Base-by-base conservation (phyloP, 2,329 filamentous ascomycete species). In the Fusarium virguliforme region DNA sequence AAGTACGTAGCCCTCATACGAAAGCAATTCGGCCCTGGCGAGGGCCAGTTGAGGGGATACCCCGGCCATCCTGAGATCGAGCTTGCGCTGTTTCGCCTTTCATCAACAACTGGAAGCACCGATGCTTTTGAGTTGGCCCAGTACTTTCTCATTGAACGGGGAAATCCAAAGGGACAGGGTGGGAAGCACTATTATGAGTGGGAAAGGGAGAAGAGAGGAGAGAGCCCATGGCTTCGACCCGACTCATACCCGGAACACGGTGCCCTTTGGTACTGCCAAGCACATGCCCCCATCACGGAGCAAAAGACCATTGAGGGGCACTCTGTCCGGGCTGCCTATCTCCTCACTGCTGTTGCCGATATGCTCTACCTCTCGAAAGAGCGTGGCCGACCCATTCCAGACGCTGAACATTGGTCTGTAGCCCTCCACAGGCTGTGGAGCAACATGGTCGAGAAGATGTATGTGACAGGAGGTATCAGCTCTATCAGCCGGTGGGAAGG, bases 381-480 rank as follows among this genome's bases (percentile, higher is more conserved):
- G 64, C 74, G 15, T 61, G 77, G 57, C 22, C 74, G 8, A 59
- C 67, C 6, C 69, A 75, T 38, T 34, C 72, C 6, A 74, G 77
- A n/a, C 30, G 15, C 35, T 8, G 38, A 65, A 34, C 37, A 18
- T 34, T 83, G 83, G 70, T 62, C 78, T 30, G 73, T 74, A 1
- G 81, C 86, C 5, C 70, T 89, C 1, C 75, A 80, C 32, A 79
- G 83, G 18, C 77, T 90, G 8, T 90, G 88, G 88, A 75, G 83
- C 46, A 89, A 89, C 70, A 90, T 90, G 86, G 83, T 88, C 0
- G 80, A 55, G 83, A 43, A 90, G 74, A 88, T 90, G 84, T 91
- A 88, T 66, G 74, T 89, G 22, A 91, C 89, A 0, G 89, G 89
- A 8, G 88, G 88, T 2, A 85, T 90, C 58, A 88, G 89, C 3